Base-by-base conservation (phyloP, 208 protist genomes). In the Leishmania guyanensis region DNA sequence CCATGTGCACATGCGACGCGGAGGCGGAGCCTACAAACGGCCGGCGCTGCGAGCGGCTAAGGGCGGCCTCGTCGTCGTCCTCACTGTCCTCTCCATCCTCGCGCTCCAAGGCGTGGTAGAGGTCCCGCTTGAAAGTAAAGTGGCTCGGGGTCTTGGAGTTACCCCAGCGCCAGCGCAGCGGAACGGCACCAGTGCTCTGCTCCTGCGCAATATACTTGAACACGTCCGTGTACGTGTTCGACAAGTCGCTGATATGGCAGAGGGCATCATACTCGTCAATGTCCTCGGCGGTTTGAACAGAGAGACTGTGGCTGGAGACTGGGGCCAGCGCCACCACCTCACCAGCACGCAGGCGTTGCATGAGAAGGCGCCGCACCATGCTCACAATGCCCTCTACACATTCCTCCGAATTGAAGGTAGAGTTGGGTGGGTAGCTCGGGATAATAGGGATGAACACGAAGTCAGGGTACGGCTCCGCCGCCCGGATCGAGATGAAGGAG, bases 401-500 rank as follows among this genome's bases (percentile, higher is more conserved):
- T 75, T 85, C 84, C 77, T 84, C 87, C 14, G 87, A 54, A 82
- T 90, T 81, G 64, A 90, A 90, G 65, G 75, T 85, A 26, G 87
- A 86, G 80, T 81, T 78, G 5, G 82, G 78, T 5, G 87, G 84
- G 84, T 88, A 90, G 43, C 77, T 84, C 53, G 84, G 84, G 77
- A 88, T 85, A 75, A 88, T 88, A 33, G 84, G 84, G 20, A 88
- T 88, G 75, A 90, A 88, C 20, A 90, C 65, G 53, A 90, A 87
- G 75, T 90, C 86, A 2, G 86, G 86, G 66, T 85, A 83, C 72
- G 84, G 80, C 75, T 77, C 65, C 66, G 82, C 73, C 12, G 87
- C 80, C 17, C 81, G 84, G 50, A 90, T 84, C 2, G 82, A 75
- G 53, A 90, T 84, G 56, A 88, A 90, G 51, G 87, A 88, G 77